phyloP scores from a whole-genome alignment of 148 eudicot species.

The Euryodendron excelsum region DNA sequence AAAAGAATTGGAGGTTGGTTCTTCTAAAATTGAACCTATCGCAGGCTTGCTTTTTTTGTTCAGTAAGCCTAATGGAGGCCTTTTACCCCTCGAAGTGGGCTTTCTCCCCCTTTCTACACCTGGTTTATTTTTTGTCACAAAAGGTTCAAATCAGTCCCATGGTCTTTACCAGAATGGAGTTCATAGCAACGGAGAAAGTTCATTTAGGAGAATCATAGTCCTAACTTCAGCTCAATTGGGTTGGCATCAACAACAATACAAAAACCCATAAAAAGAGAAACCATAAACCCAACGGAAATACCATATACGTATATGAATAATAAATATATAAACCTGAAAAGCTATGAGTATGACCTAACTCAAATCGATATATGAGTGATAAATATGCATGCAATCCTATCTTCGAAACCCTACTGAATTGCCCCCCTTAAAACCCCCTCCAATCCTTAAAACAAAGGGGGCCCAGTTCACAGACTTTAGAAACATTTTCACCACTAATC shows the following conservation, averaged over 20 bases:
- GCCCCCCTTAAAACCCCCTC: background rate
- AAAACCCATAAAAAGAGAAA: too few species aligned
- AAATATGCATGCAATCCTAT: too few species aligned
- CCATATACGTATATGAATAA: background rate
- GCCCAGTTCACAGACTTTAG: too few species aligned
- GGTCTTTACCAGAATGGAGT: background rate
- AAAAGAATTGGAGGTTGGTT: background rate
- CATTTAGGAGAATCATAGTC: background rate
- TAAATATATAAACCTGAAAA: too few species aligned
- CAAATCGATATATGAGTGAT: too few species aligned
- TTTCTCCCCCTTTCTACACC: background rate
- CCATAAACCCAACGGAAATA: background rate
- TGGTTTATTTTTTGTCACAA: background rate
- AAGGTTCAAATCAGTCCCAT: background rate
- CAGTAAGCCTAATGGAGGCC: background rate
- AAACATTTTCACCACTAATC: too few species aligned
- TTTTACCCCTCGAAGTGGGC: background rate
- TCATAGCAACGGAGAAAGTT: background rate
- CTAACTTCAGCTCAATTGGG: background rate
- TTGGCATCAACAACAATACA: background rate
- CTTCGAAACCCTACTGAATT: too few species aligned
- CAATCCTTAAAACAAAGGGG: background rate
- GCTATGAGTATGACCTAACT: too few species aligned
- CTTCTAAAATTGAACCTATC: background rate
- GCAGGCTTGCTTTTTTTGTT: background rate